Conservation (phyloP, 192 early-diverging fungal genomes). For the Globomyces pollinis-pini region DNA sequence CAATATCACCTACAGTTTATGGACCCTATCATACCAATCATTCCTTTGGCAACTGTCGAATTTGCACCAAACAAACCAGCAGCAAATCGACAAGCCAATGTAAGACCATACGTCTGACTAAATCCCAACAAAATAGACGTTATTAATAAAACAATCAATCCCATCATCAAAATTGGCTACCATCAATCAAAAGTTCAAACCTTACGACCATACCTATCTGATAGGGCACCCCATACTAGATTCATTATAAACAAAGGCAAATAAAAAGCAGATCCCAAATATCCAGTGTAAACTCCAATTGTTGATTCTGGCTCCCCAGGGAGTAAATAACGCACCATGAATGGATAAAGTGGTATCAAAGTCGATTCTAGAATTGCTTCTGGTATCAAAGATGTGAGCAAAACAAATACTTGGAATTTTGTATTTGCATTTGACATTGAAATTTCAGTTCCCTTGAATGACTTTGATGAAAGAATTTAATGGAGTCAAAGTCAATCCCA, state of each 20-base stretch:
- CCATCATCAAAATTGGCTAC: slow-evolving; percentile 18
- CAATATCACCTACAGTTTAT: slow-evolving; percentile 23
- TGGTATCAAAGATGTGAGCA: slow-evolving; percentile 14
- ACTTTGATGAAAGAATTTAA: too few species aligned
- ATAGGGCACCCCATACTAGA: slow-evolving; percentile 35
- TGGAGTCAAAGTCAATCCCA: too few species aligned
- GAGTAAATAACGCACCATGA: slow-evolving; percentile 25
- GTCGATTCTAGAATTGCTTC: slow-evolving; percentile 38
- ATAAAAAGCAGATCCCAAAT: slow-evolving; percentile 37
- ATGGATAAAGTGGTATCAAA: slow-evolving; percentile 37
- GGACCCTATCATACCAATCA: neutral
- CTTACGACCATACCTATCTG: slow-evolving; percentile 28
- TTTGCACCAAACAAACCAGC: slow-evolving; percentile 41
- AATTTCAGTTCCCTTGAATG: too few species aligned
- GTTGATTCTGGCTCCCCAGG: neutral
- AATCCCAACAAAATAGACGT: slow-evolving; percentile 18
- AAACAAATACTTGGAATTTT: slow-evolving; percentile 1
- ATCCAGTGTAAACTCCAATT: slow-evolving; percentile 23
- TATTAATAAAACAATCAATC: slow-evolving; percentile 14
- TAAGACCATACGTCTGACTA: slow-evolving; percentile 13
- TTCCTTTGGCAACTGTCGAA: slow-evolving; percentile 42
- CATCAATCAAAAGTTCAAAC: neutral
- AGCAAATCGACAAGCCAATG: slow-evolving; percentile 23
- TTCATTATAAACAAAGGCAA: slow-evolving; percentile 41
- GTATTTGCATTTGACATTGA: neutral